These are phyloP conservation scores for Neophaeococcomyces mojaviensis DNA, from an alignment of 2,329 filamentous ascomycete genomes.

Conservation along the genomic window DNA sequence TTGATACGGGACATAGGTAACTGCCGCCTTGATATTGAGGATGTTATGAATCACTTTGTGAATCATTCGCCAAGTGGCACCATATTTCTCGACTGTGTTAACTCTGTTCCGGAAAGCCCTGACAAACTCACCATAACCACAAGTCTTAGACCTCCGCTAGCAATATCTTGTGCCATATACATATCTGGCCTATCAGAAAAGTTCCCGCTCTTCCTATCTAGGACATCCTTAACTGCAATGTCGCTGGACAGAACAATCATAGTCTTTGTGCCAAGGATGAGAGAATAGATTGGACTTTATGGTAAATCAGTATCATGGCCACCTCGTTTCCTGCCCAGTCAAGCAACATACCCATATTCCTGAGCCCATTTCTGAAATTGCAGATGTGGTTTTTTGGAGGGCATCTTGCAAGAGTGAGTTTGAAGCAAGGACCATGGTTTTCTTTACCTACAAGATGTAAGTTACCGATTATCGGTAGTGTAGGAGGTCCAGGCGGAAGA, in stretches of 20 bases:
- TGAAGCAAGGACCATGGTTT: too few relatives aligned
- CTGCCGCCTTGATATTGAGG: conserved; percentile 18
- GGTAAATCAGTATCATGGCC: too few relatives aligned
- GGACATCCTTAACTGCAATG: conserved; percentile 42
- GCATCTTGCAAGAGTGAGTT: conserved; percentile 29
- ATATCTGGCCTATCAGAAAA: conserved; percentile 43
- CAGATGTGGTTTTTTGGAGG: conserved; percentile 33
- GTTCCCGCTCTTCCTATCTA: conserved; percentile 42
- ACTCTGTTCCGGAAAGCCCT: neutral
- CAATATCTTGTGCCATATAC: conserved; percentile 35
- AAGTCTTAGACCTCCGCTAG: conserved; percentile 17
- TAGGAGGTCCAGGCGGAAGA: too few relatives aligned
- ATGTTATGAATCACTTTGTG: conserved; percentile 21
- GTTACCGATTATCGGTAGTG: too few relatives aligned
- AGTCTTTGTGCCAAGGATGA: conserved; percentile 43
- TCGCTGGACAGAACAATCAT: conserved; percentile 43
- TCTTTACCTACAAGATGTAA: too few relatives aligned
- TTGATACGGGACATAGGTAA: conserved; percentile 18
- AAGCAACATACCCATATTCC: conserved; percentile 35
- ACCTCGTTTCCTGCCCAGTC: conserved; percentile 9
- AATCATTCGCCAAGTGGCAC: conserved; percentile 19
- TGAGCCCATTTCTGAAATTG: conserved; percentile 47
- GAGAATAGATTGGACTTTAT: conserved; percentile 38
- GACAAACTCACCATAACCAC: conserved; percentile 14
- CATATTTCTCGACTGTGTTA: conserved; percentile 17